Percentiles rank a stretch among this genome's conserved stretches.
phyloP scores from a whole-genome alignment of 1,284 basidiomycete species.

The Earliella scabrosa region DNA sequence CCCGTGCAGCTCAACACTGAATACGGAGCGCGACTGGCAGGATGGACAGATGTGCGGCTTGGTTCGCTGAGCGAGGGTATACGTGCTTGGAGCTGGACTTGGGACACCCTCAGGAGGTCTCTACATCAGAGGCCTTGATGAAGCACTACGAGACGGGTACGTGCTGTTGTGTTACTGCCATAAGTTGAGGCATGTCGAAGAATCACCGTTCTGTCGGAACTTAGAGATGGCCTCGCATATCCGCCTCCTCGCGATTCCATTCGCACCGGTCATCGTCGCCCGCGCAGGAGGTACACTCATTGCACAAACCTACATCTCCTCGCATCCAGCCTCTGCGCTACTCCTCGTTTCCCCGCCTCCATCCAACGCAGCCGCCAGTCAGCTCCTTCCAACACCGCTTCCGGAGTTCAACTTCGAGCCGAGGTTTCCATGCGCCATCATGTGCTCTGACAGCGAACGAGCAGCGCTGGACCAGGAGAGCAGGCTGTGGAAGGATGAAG shows the following conservation, averaged over 20 bases:
- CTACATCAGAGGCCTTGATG: constrained; percentile 35
- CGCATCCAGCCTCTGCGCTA: constrained; percentile 62
- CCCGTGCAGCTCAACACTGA: not conserved
- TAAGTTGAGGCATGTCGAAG: no score
- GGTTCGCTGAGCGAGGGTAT: constrained; percentile 62
- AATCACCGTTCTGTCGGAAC: not conserved
- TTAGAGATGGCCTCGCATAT: constrained; percentile 47
- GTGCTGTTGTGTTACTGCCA: no score
- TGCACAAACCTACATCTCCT: constrained; percentile 69
- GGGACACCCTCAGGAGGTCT: constrained; percentile 33
- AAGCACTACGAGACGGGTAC: constrained; percentile 25
- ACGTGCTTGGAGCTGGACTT: constrained; percentile 63
- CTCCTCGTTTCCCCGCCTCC: constrained; percentile 63
- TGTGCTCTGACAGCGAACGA: constrained; percentile 37
- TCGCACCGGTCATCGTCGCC: constrained; percentile 67
- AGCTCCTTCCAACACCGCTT: constrained; percentile 44
- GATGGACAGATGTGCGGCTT: constrained; percentile 43
- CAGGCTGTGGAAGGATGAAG: constrained; percentile 25
- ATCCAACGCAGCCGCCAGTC: constrained; percentile 39
- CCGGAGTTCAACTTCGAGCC: constrained; percentile 65
- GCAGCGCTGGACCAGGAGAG: constrained; percentile 10
- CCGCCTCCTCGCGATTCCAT: constrained; percentile 54
- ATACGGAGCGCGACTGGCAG: constrained; percentile 17
- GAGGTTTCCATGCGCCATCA: constrained; percentile 62
- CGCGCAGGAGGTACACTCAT: constrained; percentile 55